Base-by-base conservation (phyloP, 2,329 filamentous ascomycete genomes). In the Sclerotinia sclerotiorum region DNA sequence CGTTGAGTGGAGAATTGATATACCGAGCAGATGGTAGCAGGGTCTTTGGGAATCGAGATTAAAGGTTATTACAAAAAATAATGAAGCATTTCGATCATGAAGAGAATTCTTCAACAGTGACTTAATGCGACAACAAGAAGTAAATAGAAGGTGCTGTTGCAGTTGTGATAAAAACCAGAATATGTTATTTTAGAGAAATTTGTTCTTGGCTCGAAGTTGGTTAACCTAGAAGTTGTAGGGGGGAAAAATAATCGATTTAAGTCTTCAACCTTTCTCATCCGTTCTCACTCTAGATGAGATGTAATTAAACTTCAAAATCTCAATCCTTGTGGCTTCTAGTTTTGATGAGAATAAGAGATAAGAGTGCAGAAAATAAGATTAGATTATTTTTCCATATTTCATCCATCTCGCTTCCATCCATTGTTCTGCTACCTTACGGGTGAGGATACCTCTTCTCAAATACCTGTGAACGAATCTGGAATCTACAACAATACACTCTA, bases 1-100 rank as follows among this genome's bases (percentile, higher is more conserved):
- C 27, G 62, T 60, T 69, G 27, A 56, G 63, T 66, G 62, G 55
- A 66, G 56, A 56, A 56, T 66, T 35, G 48, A 66, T 48, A 67
- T 63, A 62, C 24, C 32, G 24, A 46, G 58, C 52, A 49, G 29
- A 17, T 58, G 49, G 39, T 44, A 51, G 29, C 65, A 62, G 66
- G 57, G 49, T 48, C 21, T 63, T 55, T 48, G 19, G 29, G 11
- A 63, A 32, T 56, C 39, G 48, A 61, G 44, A 51, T 65, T 55
- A 65, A 46, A 55, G 52, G 27, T 56, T 52, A 52, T 60, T 32
- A 46, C 56, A 19, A n/a, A n/a, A 27, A 60, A 60, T n/a, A 60
- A 27, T 17, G 35, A n/a, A 61, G 58, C n/a, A 62, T 51, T 27
- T 39, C 60, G 27, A 51, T 49, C 46, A 62, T 35, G 15, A 51